These are phyloP conservation scores for Trametes sp. DNA, from an alignment of 1,284 basidiomycete genomes.

Conservation along the genomic window DNA sequence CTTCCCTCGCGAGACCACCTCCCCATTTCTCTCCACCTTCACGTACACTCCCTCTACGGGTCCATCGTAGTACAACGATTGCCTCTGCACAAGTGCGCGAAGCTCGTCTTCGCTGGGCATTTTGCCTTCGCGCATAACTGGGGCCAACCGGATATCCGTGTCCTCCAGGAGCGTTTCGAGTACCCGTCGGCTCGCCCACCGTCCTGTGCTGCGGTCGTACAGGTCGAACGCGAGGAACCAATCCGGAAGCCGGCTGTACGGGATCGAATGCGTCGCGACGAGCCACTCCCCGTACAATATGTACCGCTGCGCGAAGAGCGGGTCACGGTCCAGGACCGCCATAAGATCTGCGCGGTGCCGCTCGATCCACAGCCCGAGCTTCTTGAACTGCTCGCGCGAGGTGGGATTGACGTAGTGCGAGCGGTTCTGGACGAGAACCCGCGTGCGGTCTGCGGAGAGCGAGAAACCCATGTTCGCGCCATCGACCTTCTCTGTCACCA, in stretches of 20 bases:
- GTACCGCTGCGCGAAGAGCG: slow-evolving; percentile 61
- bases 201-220: slow-evolving; percentile 57
- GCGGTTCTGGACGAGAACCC: slow-evolving; percentile 67
- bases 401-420: slow-evolving; percentile 64
- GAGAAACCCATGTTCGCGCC: slow-evolving; percentile 74
- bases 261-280: slow-evolving; percentile 65
- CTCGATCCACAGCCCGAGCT: slow-evolving; percentile 61
- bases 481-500: slow-evolving; percentile 71
- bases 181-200: slow-evolving; percentile 50
- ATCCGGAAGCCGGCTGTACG: slow-evolving; percentile 60
- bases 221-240: slow-evolving; percentile 67
- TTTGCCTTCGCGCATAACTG: slow-evolving; percentile 51
- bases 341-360: slow-evolving; percentile 53
- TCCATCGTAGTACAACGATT: slow-evolving; percentile 57
- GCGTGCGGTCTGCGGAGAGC: slow-evolving; percentile 53
- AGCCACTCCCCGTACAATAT: slow-evolving; percentile 72
- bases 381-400: slow-evolving; percentile 66
- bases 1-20: slow-evolving; percentile 57
- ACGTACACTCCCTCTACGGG: slow-evolving; percentile 66
- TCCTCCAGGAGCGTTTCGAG: slow-evolving; percentile 47
- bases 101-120: slow-evolving; percentile 51
- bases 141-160: slow-evolving; percentile 53
- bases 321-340: slow-evolving; percentile 55
- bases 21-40: slow-evolving; percentile 55
- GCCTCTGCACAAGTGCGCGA: slow-evolving; percentile 51